A percentile compares a stretch with the other conserved stretches of the same genome.
Evolutionary conservation across 768 basidiomycete species (phyloP).

Genomic region (Termitomyces sp.): DNA sequence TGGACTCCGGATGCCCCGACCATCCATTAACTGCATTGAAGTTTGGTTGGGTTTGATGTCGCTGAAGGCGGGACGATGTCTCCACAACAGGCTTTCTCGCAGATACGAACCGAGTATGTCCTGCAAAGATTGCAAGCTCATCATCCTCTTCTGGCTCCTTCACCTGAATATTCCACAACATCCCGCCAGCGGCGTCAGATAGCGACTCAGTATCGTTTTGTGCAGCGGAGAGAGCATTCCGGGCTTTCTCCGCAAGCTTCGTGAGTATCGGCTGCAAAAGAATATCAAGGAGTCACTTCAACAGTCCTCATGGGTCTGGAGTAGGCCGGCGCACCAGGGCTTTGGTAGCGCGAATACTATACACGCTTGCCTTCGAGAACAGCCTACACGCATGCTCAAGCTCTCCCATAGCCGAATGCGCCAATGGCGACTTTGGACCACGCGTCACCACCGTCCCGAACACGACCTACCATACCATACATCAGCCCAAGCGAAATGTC

Average conservation of each 20-base stretch:
- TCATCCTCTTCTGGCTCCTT: slow-evolving; percentile 55
- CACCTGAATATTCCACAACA: slow-evolving; percentile 45
- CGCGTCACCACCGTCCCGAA: slow-evolving; percentile 78
- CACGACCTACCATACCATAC: slow-evolving; percentile 44
- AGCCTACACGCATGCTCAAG: slow-evolving; percentile 62
- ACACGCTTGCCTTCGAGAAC: slow-evolving; percentile 56
- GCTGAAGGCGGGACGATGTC: background rate
- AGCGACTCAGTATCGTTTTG: slow-evolving; percentile 29
- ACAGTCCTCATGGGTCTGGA: background rate
- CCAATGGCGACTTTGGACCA: slow-evolving; percentile 64
- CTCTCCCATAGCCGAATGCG: slow-evolving; percentile 61
- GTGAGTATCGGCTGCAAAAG: slow-evolving; percentile 49
- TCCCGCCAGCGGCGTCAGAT: slow-evolving; percentile 29
- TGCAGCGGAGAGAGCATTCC: slow-evolving; percentile 42
- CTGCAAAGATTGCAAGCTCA: slow-evolving; percentile 66
- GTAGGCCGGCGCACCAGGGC: slow-evolving; percentile 45
- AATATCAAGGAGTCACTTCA: background rate
- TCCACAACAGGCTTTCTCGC: slow-evolving; percentile 25
- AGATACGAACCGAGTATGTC: slow-evolving; percentile 59
- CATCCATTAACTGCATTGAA: background rate
- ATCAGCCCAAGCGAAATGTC: background rate
- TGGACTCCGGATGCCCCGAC: background rate
- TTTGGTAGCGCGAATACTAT: slow-evolving; percentile 59
- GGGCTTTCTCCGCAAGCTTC: slow-evolving; percentile 63
- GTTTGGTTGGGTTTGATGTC: background rate